Base-by-base conservation (phyloP, 352 stramenopile species). In the Globisporangium perplexum region DNA sequence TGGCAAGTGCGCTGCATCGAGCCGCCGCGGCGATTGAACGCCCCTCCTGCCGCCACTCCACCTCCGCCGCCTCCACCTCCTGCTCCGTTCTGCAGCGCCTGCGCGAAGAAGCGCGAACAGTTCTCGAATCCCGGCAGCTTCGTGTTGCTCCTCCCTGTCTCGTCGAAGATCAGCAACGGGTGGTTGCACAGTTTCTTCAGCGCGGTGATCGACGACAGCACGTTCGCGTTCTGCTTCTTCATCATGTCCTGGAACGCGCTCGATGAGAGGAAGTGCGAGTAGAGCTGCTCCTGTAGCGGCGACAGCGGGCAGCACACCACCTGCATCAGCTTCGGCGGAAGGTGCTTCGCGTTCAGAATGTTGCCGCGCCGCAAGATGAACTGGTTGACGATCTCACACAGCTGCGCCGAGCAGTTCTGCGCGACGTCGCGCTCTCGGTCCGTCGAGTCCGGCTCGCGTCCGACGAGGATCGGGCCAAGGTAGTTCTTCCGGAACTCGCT, bases 111-210 rank as follows among this genome's bases (percentile, higher is more conserved):
- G 7, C 69, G 63, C 15, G 64, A 71, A 30, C 85, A 95, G 18
- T 80, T 78, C 18, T 88, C 69, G 64, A 95, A 95, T 15, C 85
- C 85, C 35, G 81, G 64, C 7, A 93, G 65, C 39, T 93, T 93
- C 10, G 83, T 92, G 56, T 78, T 89, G 39, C 65, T 86, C 67
- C 88, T 89, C 14, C 83, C 81, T 33, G 74, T 82, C 56, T 93
- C 82, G 46, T 95, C 82, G 52, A 93, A 90, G 59, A 99, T 93
- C 7, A 99, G 66, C 41, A 94, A 85, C 17, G 97, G 97, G 53
- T 99, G 96, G 65, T 99, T 99, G 76, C 95, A 99, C 6, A 99
- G 66, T 67, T 99, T 98, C 77, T 98, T 98, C 15, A 98, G 61
- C 57, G 96, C 85, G 12, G 85, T 95, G 51, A 95, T 95, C 4